These are phyloP conservation scores for Manihot esculenta DNA, from an alignment of 441 rosid genomes.

Conservation along the genomic window DNA sequence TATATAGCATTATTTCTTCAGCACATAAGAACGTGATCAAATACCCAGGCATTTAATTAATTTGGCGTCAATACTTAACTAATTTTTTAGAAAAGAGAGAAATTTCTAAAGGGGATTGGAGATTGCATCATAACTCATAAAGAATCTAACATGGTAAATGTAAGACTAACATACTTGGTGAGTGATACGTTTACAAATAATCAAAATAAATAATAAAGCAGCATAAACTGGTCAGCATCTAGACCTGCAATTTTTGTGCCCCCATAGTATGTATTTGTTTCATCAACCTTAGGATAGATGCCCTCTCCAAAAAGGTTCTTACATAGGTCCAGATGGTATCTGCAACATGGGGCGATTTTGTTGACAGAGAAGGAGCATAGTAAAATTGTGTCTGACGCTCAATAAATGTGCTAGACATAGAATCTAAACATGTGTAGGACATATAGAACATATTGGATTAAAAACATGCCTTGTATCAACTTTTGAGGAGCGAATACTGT, in stretches of 20 bases:
- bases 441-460: conserved; percentile 7
- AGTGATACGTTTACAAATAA: background rate
- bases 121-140: background rate
- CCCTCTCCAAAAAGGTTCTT: conserved; percentile 73
- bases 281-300: conserved; percentile 74
- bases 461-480: conserved; percentile 62
- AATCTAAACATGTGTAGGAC: background rate
- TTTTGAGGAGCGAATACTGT: conserved; percentile 84
- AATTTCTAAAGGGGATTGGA: background rate
- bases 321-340: conserved; percentile 90
- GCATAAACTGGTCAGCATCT: conserved; percentile 18
- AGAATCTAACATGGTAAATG: background rate
- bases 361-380: background rate
- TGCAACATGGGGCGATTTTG: conserved; percentile 24
- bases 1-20: background rate
- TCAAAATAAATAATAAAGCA: background rate
- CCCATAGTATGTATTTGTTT: conserved; percentile 82
- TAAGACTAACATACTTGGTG: background rate
- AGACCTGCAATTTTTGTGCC: conserved; percentile 79
- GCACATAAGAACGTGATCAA: background rate
- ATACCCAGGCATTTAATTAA: background rate
- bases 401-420: background rate
- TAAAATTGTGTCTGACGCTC: background rate
- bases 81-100: background rate
- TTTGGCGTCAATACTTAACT: background rate